Evolutionary conservation across 768 basidiomycete species (phyloP).

Genomic region (Psilocybe sp.): DNA sequence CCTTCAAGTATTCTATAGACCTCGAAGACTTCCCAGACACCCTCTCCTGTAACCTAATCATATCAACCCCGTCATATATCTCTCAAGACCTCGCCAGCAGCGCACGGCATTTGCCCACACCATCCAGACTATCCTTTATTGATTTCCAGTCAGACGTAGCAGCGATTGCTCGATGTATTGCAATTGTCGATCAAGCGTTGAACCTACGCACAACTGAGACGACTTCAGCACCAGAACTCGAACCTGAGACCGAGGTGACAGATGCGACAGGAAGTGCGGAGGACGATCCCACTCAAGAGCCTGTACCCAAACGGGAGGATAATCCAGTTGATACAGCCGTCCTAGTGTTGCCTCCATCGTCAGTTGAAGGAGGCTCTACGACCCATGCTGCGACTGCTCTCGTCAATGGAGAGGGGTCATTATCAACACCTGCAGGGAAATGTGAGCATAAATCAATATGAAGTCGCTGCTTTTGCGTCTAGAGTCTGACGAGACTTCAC

Average conservation of each 20-base stretch:
- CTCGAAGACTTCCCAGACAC: slow-evolving; percentile 62
- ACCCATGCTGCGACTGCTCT: slow-evolving; percentile 58
- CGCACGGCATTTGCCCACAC: slow-evolving; percentile 11
- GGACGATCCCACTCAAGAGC: slow-evolving; percentile 22
- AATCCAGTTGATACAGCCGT: slow-evolving; percentile 57
- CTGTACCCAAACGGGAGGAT: slow-evolving; percentile 3
- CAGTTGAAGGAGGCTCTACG: slow-evolving; percentile 46
- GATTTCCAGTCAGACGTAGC: slow-evolving; percentile 5
- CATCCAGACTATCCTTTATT: slow-evolving; percentile 5
- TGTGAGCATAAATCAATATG: slow-evolving; percentile 40
- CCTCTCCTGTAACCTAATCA: slow-evolving; percentile 51
- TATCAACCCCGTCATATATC: slow-evolving; percentile 42
- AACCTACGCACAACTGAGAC: slow-evolving; percentile 16
- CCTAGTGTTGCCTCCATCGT: slow-evolving; percentile 72
- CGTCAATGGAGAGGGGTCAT: slow-evolving; percentile 67
- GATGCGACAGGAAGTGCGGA: slow-evolving; percentile 6
- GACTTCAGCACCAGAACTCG: not conserved
- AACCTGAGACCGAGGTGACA: slow-evolving; percentile 3
- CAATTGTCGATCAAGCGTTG: slow-evolving; percentile 35
- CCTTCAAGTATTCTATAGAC: slow-evolving; percentile 38
- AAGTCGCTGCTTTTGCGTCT: not conserved
- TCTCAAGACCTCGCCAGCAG: slow-evolving; percentile 21
- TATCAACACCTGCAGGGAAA: slow-evolving; percentile 72
- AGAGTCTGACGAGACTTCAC: slow-evolving; percentile 10
- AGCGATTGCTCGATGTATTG: slow-evolving; percentile 31